These are phyloP conservation scores for Ehretia macrophylla DNA, from an alignment of 257 asterid species.

Conservation along the genomic window DNA sequence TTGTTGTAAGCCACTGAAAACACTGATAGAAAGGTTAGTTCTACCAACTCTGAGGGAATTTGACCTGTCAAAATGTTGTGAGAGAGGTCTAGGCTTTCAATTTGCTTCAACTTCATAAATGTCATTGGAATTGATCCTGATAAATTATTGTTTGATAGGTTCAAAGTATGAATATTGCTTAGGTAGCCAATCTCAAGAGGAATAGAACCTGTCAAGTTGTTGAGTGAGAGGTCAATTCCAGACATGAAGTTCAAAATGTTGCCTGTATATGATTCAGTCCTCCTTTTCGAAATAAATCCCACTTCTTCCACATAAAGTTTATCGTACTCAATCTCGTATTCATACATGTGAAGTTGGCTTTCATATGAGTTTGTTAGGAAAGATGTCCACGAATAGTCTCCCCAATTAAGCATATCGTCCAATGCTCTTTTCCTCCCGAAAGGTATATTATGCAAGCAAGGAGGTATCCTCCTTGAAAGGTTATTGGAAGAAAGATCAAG, in stretches of 20 bases:
- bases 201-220: constrained; percentile 1
- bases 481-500: constrained; percentile 12
- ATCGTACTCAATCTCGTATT: no score
- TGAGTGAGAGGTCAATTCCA: constrained; percentile 14
- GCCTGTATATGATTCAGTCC: constrained; percentile 11
- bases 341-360: no score
- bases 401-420: no score
- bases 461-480: constrained; percentile 10
- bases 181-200: constrained; percentile 13
- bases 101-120: not conserved
- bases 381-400: no score
- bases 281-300: constrained; percentile 15
- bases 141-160: constrained; percentile 12
- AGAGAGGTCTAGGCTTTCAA: constrained; percentile 20
- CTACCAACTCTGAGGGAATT: constrained; percentile 14
- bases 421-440: constrained; percentile 8
- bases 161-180: constrained; percentile 7
- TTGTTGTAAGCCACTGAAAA: constrained; percentile 12
- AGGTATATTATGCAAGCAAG: constrained; percentile 12
- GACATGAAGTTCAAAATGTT: constrained; percentile 13
- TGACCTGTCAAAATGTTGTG: constrained; percentile 11
- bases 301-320: constrained; percentile 9
- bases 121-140: constrained; percentile 13
- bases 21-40: constrained; percentile 11
- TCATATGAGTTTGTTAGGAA: no score